Percentiles rank a stretch among this genome's conserved stretches.
Conservation (phyloP, 345 rosid species). For the Cochlearia excelsa region DNA sequence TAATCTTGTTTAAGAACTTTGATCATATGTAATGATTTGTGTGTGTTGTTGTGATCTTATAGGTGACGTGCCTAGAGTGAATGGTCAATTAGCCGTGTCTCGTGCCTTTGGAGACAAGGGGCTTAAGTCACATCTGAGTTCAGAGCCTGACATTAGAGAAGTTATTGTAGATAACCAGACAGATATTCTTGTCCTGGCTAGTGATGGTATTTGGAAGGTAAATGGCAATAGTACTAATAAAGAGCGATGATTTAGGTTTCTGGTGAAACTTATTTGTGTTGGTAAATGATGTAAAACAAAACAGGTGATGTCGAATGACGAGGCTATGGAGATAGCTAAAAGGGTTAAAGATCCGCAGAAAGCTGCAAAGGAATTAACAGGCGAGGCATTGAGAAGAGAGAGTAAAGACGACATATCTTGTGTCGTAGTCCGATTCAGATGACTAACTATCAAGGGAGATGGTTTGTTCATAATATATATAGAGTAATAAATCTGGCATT, state of each 20-base stretch:
- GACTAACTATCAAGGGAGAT: conserved; percentile 38
- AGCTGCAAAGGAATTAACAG: conserved; percentile 71
- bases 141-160: conserved; percentile 67
- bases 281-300: conserved; percentile 1
- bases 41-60: conserved; percentile 1
- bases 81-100: conserved; percentile 82
- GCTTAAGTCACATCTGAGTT: conserved; percentile 73
- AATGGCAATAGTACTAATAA: conserved; percentile 2
- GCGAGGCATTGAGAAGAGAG: conserved; percentile 65
- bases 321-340: conserved; percentile 69
- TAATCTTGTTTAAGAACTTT: background rate
- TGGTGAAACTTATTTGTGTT: background rate
- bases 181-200: conserved; percentile 61
- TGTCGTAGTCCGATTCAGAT: conserved; percentile 64
- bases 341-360: conserved; percentile 65
- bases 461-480: conserved; percentile 14
- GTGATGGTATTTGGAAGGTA: conserved; percentile 93
- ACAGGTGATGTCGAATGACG: conserved; percentile 78
- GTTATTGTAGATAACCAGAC: conserved; percentile 38
- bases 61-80: conserved; percentile 88
- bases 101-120: conserved; percentile 86
- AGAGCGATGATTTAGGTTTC: background rate
- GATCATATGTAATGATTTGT: background rate
- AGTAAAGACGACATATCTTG: conserved; percentile 86
- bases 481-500: conserved; percentile 19